Percentiles rank a stretch among this genome's conserved stretches.
Conservation (phyloP, 2,329 filamentous ascomycete species). For the Fusarium nelsonii region DNA sequence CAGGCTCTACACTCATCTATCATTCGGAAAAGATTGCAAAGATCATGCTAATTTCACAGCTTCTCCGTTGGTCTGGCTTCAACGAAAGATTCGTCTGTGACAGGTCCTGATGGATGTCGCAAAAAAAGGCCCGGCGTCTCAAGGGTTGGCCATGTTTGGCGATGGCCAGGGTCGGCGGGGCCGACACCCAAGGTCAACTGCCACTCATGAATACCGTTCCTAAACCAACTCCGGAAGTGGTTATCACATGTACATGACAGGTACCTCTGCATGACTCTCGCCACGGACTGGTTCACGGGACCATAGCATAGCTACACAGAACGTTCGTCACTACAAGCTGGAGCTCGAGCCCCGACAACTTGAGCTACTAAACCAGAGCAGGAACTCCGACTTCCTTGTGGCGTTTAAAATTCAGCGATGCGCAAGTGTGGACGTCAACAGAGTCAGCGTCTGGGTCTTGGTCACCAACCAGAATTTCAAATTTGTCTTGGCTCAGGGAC, state of each 20-base stretch:
- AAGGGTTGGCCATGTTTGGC: slow-evolving; percentile 39
- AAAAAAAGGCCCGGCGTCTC: slow-evolving; percentile 36
- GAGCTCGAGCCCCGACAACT: slow-evolving; percentile 35
- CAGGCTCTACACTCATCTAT: not conserved
- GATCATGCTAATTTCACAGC: slow-evolving; percentile 1
- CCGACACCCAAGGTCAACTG: slow-evolving; percentile 49
- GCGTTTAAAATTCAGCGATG: slow-evolving; percentile 41
- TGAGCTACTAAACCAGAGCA: slow-evolving; percentile 34
- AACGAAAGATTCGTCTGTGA: slow-evolving; percentile 22
- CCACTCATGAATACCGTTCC: slow-evolving; percentile 45
- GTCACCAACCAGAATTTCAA: slow-evolving; percentile 26
- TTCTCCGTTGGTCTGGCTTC: slow-evolving; percentile 13
- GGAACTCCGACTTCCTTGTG: slow-evolving; percentile 40
- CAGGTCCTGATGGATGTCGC: slow-evolving; percentile 29
- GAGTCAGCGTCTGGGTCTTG: slow-evolving; percentile 35
- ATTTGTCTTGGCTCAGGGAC: slow-evolving; percentile 22
- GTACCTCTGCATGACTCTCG: slow-evolving; percentile 47
- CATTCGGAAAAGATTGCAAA: not conserved
- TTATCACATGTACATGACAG: slow-evolving; percentile 47
- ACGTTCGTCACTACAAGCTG: slow-evolving; percentile 27
- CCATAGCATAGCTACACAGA: slow-evolving; percentile 35
- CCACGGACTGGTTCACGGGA: slow-evolving; percentile 43
- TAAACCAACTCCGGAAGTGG: slow-evolving; percentile 49
- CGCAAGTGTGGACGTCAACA: slow-evolving; percentile 35
- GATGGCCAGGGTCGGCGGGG: slow-evolving; percentile 45